Conservation (phyloP, 1,284 basidiomycete species). For the Puccinia horiana region DNA sequence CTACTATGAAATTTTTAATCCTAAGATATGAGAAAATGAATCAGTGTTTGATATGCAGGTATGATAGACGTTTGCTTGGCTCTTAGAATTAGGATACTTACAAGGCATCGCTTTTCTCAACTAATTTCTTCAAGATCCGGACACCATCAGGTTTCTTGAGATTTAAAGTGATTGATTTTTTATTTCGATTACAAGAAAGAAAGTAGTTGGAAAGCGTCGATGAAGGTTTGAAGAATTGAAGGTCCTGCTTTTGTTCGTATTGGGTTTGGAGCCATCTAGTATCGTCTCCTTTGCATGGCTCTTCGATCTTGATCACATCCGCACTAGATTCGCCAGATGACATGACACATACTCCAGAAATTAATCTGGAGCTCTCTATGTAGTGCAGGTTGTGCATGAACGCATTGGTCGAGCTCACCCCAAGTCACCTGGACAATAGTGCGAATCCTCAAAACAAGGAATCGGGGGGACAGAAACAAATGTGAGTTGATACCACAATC, state of each 20-base stretch:
- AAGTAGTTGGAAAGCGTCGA: conserved; percentile 81
- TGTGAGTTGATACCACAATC: conserved; percentile 52
- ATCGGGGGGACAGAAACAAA: conserved; percentile 50
- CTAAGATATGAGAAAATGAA: not conserved
- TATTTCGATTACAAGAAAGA: conserved; percentile 82
- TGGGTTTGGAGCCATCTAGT: conserved; percentile 67
- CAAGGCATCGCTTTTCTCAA: conserved; percentile 72
- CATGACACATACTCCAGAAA: not conserved
- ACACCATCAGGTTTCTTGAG: conserved; percentile 77
- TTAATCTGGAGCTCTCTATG: not conserved
- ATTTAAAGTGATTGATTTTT: conserved; percentile 73
- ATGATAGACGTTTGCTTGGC: not conserved
- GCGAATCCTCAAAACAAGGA: not conserved
- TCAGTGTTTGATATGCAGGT: not conserved
- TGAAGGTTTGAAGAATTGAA: conserved; percentile 68
- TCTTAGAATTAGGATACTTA: not conserved
- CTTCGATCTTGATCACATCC: conserved; percentile 74
- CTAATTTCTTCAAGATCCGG: conserved; percentile 73
- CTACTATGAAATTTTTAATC: conserved; percentile 45
- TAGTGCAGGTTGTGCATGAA: not conserved
- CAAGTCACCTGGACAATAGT: conserved; percentile 27
- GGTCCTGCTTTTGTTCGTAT: conserved; percentile 56
- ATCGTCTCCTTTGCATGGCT: conserved; percentile 76
- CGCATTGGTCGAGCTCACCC: conserved; percentile 23
- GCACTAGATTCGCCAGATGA: conserved; percentile 64